Evolutionary conservation across 2,329 filamentous ascomycete genomes (phyloP).

Genomic region (Tolypocladium ovalisporum): DNA sequence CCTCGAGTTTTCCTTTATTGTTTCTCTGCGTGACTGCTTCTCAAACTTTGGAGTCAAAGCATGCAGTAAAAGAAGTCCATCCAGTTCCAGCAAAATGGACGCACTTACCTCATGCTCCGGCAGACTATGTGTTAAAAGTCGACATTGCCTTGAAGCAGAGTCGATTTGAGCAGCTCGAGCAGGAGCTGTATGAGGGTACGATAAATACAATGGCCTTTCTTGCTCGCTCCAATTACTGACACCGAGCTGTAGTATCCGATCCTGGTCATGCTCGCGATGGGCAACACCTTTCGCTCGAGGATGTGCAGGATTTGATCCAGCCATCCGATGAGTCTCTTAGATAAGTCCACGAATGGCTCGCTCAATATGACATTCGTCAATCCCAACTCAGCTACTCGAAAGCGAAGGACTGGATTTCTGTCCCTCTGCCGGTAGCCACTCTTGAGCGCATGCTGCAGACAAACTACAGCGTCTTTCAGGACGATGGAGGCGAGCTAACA

Average conservation of each 20-base stretch:
- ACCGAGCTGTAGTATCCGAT: not conserved
- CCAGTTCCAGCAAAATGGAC: not conserved
- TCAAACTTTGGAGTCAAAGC: not conserved
- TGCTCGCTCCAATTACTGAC: not conserved
- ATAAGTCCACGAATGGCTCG: not conserved
- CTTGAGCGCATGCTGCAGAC: not conserved
- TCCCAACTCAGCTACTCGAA: not conserved
- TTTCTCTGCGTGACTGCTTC: not conserved
- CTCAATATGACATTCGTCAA: not conserved
- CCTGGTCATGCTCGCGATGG: not conserved
- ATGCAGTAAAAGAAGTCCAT: not conserved
- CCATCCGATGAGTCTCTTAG: not conserved
- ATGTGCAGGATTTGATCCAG: not conserved
- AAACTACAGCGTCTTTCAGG: not conserved
- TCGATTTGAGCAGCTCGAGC: not conserved
- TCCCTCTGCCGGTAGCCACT: not conserved
- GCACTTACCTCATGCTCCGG: not conserved
- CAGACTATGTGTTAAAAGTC: not conserved
- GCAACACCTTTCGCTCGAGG: not conserved
- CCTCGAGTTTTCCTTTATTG: not conserved
- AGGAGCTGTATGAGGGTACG: not conserved
- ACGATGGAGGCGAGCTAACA: not conserved
- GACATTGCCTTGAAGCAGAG: not conserved
- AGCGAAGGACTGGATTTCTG: not conserved
- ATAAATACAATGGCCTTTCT: not conserved